These are phyloP conservation scores for Hypomontagnella monticulosa DNA, from an alignment of 495 filamentous ascomycete species.

Conservation along the genomic window DNA sequence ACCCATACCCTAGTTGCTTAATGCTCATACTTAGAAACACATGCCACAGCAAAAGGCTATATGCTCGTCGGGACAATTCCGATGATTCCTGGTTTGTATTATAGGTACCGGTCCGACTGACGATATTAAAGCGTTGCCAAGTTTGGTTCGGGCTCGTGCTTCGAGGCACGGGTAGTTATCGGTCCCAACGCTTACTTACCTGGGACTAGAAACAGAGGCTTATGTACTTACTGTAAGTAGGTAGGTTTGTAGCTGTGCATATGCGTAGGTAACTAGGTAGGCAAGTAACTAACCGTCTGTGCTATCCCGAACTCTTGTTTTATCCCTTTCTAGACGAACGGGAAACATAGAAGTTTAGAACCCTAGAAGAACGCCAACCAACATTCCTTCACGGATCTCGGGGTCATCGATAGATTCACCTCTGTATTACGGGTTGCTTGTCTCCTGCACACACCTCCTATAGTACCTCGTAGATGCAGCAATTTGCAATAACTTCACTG, in stretches of 20 bases:
- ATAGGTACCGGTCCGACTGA: too few relatives aligned
- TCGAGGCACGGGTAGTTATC: slow-evolving; percentile 21
- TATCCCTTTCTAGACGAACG: not conserved
- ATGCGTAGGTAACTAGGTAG: too few relatives aligned
- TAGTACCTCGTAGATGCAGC: not conserved
- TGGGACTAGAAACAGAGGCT: too few relatives aligned
- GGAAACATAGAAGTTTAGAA: not conserved
- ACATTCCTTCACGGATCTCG: slow-evolving; percentile 1
- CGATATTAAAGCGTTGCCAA: not conserved
- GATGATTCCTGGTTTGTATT: too few relatives aligned
- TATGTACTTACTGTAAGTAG: too few relatives aligned
- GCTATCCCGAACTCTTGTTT: too few relatives aligned
- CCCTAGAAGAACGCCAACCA: not conserved
- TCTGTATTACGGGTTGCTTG: not conserved
- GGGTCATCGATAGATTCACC: slow-evolving; percentile 5
- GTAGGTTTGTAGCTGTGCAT: too few relatives aligned
- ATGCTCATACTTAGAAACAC: not conserved
- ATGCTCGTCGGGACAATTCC: too few relatives aligned
- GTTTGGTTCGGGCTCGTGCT: slow-evolving; percentile 18
- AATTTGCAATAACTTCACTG: not conserved
- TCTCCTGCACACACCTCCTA: not conserved
- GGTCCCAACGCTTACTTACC: not conserved
- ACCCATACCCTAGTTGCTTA: not conserved
- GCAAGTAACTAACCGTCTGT: too few relatives aligned
- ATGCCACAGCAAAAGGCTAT: not conserved